Evolutionary conservation across 768 basidiomycete genomes (phyloP).

Genomic region (Mycena vitilis): DNA sequence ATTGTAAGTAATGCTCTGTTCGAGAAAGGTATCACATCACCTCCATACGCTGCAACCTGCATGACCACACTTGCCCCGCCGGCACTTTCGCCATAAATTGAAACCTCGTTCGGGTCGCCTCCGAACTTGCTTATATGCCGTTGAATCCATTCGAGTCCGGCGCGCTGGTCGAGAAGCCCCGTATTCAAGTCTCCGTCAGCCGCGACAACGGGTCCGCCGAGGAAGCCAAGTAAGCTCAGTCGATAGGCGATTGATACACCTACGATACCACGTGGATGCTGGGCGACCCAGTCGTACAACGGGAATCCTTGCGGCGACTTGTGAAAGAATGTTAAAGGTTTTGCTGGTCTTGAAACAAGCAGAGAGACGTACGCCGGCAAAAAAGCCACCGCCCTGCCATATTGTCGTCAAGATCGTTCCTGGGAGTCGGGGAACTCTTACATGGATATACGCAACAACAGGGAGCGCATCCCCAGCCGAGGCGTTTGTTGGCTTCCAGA

Average conservation of each 20-base stretch:
- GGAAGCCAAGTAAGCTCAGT: constrained; percentile 45
- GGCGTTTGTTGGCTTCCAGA: constrained; percentile 56
- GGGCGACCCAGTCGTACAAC: constrained; percentile 59
- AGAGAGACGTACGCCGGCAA: constrained; percentile 41
- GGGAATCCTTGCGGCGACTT: constrained; percentile 61
- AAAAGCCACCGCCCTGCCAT: constrained; percentile 57
- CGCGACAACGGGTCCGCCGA: constrained; percentile 45
- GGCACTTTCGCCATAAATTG: constrained; percentile 53
- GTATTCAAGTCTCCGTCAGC: constrained; percentile 53
- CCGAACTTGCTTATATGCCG: constrained; percentile 52
- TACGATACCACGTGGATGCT: constrained; percentile 47
- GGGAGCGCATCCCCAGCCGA: constrained; percentile 49
- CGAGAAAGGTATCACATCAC: constrained; percentile 28
- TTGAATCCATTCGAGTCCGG: constrained; percentile 54
- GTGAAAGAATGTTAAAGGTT: not conserved
- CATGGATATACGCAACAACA: constrained; percentile 57
- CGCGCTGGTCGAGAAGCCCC: constrained; percentile 56
- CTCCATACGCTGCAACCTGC: constrained; percentile 58
- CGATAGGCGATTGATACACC: constrained; percentile 50
- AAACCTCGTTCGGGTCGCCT: constrained; percentile 46
- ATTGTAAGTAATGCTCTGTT: not conserved
- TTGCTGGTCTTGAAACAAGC: too few relatives aligned
- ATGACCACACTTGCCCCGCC: constrained; percentile 59
- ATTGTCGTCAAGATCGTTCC: not conserved
- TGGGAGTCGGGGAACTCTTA: constrained; percentile 22